Evolutionary conservation across 805 yeast species (phyloP), one percentile per base, ranked within the genome.

Genomic region (Lachancea dasiensis): DNA sequence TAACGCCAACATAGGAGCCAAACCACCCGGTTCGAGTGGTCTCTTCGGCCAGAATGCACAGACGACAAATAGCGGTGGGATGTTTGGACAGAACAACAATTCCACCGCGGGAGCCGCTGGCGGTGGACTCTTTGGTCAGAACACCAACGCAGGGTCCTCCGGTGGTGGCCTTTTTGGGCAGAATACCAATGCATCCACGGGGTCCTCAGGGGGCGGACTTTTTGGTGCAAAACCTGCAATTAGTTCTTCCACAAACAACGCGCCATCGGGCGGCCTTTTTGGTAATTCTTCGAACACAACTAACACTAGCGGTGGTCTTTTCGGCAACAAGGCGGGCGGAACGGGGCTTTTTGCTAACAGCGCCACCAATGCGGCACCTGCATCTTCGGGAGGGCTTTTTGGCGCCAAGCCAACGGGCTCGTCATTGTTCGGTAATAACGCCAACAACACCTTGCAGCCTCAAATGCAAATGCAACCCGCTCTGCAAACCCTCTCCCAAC

Each of bases 401-500:
- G 72, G 72, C 4, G 42, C 43, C 31, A 55, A 45, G 36, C 53
- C 56, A 2, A 38, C 52, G 6, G 40, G 61, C 50, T 15, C 54
- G 46, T 31, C 57, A 44, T 48, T 65, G 22, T 68, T 69, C 49
- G 69, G 68, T 3, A 45, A 39, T 19, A 49, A 35, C 34, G 23
- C 29, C 46, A 46, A 35, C 50, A 43, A 19, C 43, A 43, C 28
- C 19, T 21, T 22, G 14, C 40, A 37, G 16, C 46, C 43, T 14
- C 52, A 45, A 29, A 49, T 44, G 38, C 52, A 46, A 38, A 60
- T 49, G 37, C 61, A 56, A 30, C 69, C 66, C 27, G 69, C 65
- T 23, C 63, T 63, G 34, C 69, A 68, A 31, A 64, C 63, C 29
- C 69, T 67, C 18, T 60, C 61, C 7, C 77, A 66, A 40, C 55